Base-by-base conservation (phyloP, 1,284 basidiomycete species). In the Meripilus lineatus region DNA sequence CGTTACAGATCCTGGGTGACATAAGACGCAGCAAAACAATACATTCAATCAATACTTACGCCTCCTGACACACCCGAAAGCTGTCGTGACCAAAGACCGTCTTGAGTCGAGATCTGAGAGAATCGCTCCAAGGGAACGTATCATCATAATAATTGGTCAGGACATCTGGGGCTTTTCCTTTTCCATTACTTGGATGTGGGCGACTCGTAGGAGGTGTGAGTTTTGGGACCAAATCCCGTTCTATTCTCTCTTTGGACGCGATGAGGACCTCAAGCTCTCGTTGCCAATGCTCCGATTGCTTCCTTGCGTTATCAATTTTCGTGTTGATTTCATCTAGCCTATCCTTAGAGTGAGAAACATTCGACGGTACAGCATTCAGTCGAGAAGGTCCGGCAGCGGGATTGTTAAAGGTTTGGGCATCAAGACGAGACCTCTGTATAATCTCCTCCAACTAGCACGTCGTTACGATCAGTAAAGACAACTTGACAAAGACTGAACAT, bases 1-100 rank as follows among this genome's bases (percentile, higher is more conserved):
- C 90, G 59, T 95, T 95, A 58, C 89, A 89, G 15, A 90, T 90
- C 0, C 88, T 88, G 50, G 18, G 46, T 36, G 7, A 38, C 8
- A 79, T 85, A 86, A 44, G 90, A 93, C 0, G 92, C n/a, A n/a
- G n/a, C n/a, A n/a, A n/a, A n/a, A n/a, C 13, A 20, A 23, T 22
- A 22, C 20, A 22, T 4, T 30, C 23, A 33, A 20, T 17, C 17
- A 18, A 14, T 28, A 42, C 45, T 13, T 24, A 47, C 45, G 40
- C 45, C 25, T 42, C 37, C 34, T 47, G 45, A 25, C 45, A 47
- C 17, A 42, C 20, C 11, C 45, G 40, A 34, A 47, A 47, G 28
- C 22, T 34, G 14, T 47, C 35, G 15, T 42, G 42, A 3, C 41
- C 40, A 21, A 47, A 47, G 3, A 43, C 32, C 20, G 23, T 17